Conservation (phyloP, 2,329 filamentous ascomycete genomes). For the Orbilia brochopaga region DNA sequence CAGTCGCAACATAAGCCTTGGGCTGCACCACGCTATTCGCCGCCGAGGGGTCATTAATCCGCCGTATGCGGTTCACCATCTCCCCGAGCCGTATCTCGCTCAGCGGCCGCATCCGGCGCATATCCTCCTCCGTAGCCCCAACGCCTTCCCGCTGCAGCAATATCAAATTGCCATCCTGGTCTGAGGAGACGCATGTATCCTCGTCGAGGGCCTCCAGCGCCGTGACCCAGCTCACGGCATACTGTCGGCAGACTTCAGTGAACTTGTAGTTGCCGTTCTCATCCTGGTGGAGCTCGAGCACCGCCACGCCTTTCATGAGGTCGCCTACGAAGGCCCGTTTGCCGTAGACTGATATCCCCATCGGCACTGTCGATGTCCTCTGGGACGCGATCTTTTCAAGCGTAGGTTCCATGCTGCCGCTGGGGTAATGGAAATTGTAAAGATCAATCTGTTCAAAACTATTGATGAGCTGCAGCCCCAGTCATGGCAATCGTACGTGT, state of each 20-base stretch:
- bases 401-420: constrained; percentile 19
- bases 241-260: constrained; percentile 77
- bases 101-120: constrained; percentile 71
- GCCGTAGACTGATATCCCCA: constrained; percentile 76
- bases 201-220: constrained; percentile 74
- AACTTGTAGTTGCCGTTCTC: constrained; percentile 68
- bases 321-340: constrained; percentile 84
- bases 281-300: constrained; percentile 59
- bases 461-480: neutral
- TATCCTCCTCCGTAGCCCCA: constrained; percentile 77
- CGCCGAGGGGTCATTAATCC: constrained; percentile 60
- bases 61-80: constrained; percentile 86
- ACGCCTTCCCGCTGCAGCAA: constrained; percentile 76
- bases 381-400: constrained; percentile 73
- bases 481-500: too few relatives aligned
- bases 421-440: constrained; percentile 49
- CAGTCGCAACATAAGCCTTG: constrained; percentile 85
- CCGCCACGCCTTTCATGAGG: constrained; percentile 78
- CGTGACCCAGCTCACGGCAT: constrained; percentile 73
- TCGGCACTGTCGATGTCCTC: constrained; percentile 80
- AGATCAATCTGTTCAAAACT: constrained; percentile 51
- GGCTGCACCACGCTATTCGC: constrained; percentile 60
- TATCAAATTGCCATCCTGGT: constrained; percentile 85
- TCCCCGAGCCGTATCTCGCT: constrained; percentile 87
- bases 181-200: constrained; percentile 79